These are phyloP conservation scores for Debaryomyces psychrophilus DNA, from an alignment of 1,139 yeast species.

Conservation along the genomic window DNA sequence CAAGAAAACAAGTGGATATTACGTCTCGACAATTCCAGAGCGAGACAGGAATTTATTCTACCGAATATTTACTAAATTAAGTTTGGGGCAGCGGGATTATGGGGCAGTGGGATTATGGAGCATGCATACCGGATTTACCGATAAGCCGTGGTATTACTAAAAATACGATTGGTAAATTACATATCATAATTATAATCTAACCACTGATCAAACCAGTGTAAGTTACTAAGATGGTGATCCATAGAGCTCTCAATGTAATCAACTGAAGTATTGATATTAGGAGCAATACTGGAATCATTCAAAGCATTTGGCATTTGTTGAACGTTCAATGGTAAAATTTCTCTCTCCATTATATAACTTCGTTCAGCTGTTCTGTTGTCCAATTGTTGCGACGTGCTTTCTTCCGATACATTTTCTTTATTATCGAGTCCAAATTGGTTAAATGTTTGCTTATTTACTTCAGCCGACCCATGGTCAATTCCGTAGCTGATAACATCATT, in stretches of 20 bases:
- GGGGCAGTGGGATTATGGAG: not conserved
- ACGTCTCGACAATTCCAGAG: not conserved
- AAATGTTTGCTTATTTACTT: conserved; percentile 54
- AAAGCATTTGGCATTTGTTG: not conserved
- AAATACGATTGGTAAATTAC: conserved; percentile 5
- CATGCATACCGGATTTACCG: not conserved
- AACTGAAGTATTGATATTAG: conserved; percentile 10
- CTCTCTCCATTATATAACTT: not conserved
- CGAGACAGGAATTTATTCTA: not conserved
- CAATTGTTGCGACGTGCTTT: conserved; percentile 15
- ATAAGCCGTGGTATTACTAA: not conserved
- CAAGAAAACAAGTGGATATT: too few relatives aligned
- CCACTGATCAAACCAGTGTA: conserved; percentile 64
- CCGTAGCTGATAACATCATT: conserved; percentile 45
- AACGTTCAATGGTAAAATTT: not conserved
- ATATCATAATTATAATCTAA: conserved; percentile 33
- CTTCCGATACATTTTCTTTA: conserved; percentile 16
- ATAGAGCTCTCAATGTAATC: conserved; percentile 15
- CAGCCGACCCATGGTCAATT: conserved; percentile 59
- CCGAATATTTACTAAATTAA: not conserved
- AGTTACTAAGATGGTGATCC: conserved; percentile 43
- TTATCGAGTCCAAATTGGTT: conserved; percentile 42
- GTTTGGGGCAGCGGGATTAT: not conserved
- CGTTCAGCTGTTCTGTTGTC: conserved; percentile 14
- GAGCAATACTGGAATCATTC: not conserved